Conservation (phyloP, 805 yeast species). For the Candida chauliodis region DNA sequence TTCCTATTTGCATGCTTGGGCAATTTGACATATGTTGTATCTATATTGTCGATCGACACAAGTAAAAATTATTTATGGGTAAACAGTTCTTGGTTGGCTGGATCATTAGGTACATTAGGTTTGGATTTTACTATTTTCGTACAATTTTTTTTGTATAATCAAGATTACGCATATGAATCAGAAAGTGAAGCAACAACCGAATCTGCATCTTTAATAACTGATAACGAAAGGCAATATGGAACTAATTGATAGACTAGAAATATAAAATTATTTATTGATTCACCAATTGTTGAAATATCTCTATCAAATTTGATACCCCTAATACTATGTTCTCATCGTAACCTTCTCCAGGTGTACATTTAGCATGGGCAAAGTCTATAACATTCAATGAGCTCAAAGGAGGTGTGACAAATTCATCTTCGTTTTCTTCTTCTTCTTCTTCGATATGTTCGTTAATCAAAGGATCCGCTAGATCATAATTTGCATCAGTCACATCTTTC, state of each 20-base stretch:
- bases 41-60: slow-evolving; percentile 73
- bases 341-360: slow-evolving; percentile 56
- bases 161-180: slow-evolving; percentile 22
- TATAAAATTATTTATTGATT: slow-evolving; percentile 3
- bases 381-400: slow-evolving; percentile 59
- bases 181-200: slow-evolving; percentile 13
- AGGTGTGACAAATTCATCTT: slow-evolving; percentile 20
- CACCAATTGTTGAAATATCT: slow-evolving; percentile 31
- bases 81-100: slow-evolving; percentile 90
- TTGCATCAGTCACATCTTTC: slow-evolving; percentile 29
- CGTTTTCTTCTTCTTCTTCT: slow-evolving; percentile 18
- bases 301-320: slow-evolving; percentile 66
- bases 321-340: slow-evolving; percentile 66
- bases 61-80: slow-evolving; percentile 68
- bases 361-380: slow-evolving; percentile 92
- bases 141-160: slow-evolving; percentile 79
- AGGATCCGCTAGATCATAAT: slow-evolving; percentile 40
- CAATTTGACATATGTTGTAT: slow-evolving; percentile 83
- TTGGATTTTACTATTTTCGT: slow-evolving; percentile 81
- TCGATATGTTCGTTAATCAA: slow-evolving; percentile 14
- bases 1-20: slow-evolving; percentile 95
- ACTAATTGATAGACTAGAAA: slow-evolving; percentile 1
- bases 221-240: slow-evolving; percentile 3
- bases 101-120: slow-evolving; percentile 80
- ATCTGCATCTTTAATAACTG: slow-evolving; percentile 1